A percentile compares a stretch with the other conserved stretches of the same genome.
These are phyloP conservation scores for Xylariaceae sp. DNA, from an alignment of 2,329 filamentous ascomycete species.

Conservation along the genomic window DNA sequence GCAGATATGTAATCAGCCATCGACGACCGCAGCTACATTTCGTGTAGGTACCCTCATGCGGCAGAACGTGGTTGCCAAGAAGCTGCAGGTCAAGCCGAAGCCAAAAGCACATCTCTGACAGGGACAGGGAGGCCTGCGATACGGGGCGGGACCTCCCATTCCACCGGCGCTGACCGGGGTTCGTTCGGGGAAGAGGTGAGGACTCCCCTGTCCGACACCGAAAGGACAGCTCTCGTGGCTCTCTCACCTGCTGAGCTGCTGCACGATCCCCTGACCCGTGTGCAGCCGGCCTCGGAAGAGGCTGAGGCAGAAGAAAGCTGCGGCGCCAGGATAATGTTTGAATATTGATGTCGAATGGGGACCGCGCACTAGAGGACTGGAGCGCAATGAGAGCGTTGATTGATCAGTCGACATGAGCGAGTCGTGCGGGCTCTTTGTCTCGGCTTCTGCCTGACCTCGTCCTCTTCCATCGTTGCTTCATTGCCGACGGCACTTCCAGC, in stretches of 20 bases:
- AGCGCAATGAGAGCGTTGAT: background rate
- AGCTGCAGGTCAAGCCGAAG: conserved; percentile 32
- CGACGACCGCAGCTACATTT: too few species aligned
- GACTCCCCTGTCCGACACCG: conserved; percentile 6
- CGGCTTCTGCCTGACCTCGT: conserved; percentile 2
- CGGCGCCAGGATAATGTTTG: conserved; percentile 10
- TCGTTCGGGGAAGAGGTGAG: background rate
- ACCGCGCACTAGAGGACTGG: too few species aligned
- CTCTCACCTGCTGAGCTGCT: too few species aligned
- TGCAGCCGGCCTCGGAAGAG: too few species aligned
- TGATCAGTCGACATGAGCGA: conserved; percentile 2
- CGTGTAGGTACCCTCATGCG: too few species aligned
- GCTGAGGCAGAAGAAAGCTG: too few species aligned
- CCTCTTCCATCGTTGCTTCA: background rate
- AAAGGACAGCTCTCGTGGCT: too few species aligned
- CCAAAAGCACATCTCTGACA: conserved; percentile 32
- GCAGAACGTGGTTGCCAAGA: too few species aligned
- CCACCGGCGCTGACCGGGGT: conserved; percentile 8
- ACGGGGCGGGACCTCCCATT: conserved; percentile 20
- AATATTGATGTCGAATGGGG: too few species aligned
- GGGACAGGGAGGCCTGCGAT: conserved; percentile 19
- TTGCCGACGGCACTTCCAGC: too few species aligned
- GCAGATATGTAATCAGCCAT: background rate
- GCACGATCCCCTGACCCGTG: too few species aligned
- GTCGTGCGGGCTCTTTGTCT: conserved; percentile 1